A percentile compares a stretch with the other conserved stretches of the same genome.
These are phyloP conservation scores for Thoreauomyces humboldtii DNA, from an alignment of 192 early-diverging fungal species.

Conservation along the genomic window DNA sequence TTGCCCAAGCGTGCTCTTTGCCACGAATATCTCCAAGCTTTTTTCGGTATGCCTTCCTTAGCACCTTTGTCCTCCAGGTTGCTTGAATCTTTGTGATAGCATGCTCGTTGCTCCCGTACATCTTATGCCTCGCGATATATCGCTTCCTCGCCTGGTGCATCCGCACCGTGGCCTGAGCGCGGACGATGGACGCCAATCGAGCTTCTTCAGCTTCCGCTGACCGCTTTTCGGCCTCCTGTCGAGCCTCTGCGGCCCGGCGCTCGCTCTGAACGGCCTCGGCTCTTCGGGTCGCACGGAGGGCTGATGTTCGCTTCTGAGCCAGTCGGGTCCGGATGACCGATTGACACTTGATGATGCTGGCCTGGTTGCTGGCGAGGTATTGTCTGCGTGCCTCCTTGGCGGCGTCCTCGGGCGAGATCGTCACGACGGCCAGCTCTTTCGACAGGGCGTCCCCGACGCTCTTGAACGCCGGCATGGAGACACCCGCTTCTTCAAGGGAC, in stretches of 20 bases:
- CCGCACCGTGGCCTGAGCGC: slow-evolving; percentile 32
- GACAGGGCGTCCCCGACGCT: slow-evolving; percentile 71
- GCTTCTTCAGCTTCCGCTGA: slow-evolving; percentile 27
- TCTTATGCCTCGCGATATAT: slow-evolving; percentile 16
- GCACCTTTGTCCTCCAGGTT: slow-evolving; percentile 25
- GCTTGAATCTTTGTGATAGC: slow-evolving; percentile 29
- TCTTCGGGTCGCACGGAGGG: background rate
- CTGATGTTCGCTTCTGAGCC: slow-evolving; percentile 23
- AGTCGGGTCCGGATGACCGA: slow-evolving; percentile 18
- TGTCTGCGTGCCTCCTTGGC: slow-evolving; percentile 11
- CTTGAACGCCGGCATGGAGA: slow-evolving; percentile 86
- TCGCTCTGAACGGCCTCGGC: slow-evolving; percentile 10
- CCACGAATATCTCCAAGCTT: slow-evolving; percentile 32
- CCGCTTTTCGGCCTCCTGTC: too few relatives aligned
- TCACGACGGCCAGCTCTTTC: slow-evolving; percentile 38
- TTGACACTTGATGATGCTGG: slow-evolving; percentile 22
- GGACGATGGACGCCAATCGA: slow-evolving; percentile 31
- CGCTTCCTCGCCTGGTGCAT: slow-evolving; percentile 36
- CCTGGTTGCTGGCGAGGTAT: slow-evolving; percentile 19
- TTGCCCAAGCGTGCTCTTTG: slow-evolving; percentile 41
- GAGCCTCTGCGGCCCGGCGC: background rate
- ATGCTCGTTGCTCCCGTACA: slow-evolving; percentile 25
- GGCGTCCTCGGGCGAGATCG: slow-evolving; percentile 24
- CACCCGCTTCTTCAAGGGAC: slow-evolving; percentile 76
- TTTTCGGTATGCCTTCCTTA: slow-evolving; percentile 29